Evolutionary conservation across 2,329 filamentous ascomycete species (phyloP).

Genomic region (Penicillium sp.): DNA sequence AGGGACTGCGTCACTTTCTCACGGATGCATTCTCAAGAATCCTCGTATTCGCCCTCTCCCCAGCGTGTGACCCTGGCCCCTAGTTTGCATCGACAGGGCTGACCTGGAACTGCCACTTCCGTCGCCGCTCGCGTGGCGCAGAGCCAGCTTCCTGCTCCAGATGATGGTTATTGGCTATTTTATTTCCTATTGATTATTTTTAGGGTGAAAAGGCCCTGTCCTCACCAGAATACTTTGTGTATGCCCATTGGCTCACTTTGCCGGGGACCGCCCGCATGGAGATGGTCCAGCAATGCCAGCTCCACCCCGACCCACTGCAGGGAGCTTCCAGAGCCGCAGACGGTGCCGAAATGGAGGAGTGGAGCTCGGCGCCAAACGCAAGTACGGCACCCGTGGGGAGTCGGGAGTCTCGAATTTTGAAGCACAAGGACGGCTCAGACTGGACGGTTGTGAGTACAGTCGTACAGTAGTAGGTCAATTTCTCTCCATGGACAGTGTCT

Average conservation of each 20-base stretch:
- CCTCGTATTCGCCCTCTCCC: not conserved
- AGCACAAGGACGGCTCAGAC: too few species aligned
- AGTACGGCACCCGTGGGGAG: not conserved
- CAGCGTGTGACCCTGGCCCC: not conserved
- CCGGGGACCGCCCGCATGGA: conserved; percentile 15
- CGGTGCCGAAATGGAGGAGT: conserved; percentile 18
- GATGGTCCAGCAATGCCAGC: not conserved
- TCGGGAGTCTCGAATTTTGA: not conserved
- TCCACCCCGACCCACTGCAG: conserved; percentile 12
- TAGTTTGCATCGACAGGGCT: conserved; percentile 13
- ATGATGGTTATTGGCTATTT: too few species aligned
- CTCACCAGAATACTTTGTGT: too few species aligned
- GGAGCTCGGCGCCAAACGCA: conserved; percentile 1
- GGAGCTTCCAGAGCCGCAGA: conserved; percentile 24
- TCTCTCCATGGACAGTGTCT: too few species aligned
- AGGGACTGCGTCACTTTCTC: too few species aligned
- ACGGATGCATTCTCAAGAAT: too few species aligned
- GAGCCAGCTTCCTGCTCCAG: too few species aligned
- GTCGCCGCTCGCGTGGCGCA: conserved; percentile 1
- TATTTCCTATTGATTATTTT: too few species aligned
- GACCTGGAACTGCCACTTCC: conserved; percentile 13
- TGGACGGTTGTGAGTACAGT: too few species aligned
- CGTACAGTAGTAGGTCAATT: too few species aligned
- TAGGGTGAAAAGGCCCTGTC: too few species aligned
- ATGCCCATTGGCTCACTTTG: conserved; percentile 13